phyloP scores from a whole-genome alignment of 768 basidiomycete genomes.

The Tulasnella sp. region DNA sequence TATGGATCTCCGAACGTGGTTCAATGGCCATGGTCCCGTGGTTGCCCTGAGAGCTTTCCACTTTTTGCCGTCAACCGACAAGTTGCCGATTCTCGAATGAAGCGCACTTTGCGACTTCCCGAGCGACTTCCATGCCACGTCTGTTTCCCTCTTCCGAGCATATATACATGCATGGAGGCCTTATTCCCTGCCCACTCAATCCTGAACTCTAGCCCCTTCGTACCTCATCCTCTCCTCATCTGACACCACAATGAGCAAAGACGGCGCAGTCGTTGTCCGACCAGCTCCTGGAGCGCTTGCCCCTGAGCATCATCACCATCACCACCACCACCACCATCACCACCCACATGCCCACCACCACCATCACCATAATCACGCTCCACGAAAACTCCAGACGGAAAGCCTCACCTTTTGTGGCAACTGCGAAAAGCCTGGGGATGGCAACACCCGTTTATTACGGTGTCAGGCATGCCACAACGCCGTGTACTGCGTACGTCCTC shows the following conservation, averaged over 20 bases:
- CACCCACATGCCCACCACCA: neutral
- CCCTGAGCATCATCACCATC: neutral
- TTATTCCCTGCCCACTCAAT: neutral
- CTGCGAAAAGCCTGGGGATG: neutral
- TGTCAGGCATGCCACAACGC: neutral
- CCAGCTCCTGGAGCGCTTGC: slow-evolving; percentile 1
- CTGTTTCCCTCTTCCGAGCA: neutral
- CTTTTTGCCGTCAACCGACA: neutral
- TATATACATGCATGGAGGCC: neutral
- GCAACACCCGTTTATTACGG: neutral
- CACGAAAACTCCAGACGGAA: slow-evolving; percentile 7
- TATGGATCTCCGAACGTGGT: slow-evolving; percentile 4
- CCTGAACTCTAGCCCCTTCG: neutral
- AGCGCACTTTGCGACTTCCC: neutral
- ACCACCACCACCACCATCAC: neutral
- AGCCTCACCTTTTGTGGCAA: slow-evolving; percentile 1
- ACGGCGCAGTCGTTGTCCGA: neutral
- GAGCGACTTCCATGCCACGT: slow-evolving; percentile 6
- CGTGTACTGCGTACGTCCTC: neutral
- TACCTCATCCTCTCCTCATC: neutral
- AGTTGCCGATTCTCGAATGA: neutral
- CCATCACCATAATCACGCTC: neutral
- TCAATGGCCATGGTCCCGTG: neutral
- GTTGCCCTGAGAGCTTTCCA: neutral
- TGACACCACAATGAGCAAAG: slow-evolving; percentile 1